A percentile compares a stretch with the other conserved stretches of the same genome.
These are phyloP conservation scores for Phytophthora idaei DNA, from an alignment of 352 stramenopile genomes.

Conservation along the genomic window DNA sequence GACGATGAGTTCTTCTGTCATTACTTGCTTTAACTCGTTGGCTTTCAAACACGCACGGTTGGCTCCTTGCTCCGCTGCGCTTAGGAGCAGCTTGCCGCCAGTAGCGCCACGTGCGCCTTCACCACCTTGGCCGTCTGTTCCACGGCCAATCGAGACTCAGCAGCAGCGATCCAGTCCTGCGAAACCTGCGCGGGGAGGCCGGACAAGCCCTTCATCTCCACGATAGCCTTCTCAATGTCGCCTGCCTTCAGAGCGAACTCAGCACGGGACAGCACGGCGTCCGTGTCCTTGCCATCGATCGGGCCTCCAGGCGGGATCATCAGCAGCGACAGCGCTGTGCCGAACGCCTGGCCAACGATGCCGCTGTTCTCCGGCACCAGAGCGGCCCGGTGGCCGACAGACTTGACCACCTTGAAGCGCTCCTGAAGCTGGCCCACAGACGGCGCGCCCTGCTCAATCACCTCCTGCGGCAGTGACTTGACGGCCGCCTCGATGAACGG, in stretches of 20 bases:
- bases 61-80: conserved; percentile 10
- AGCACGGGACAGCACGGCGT: conserved; percentile 79
- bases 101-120: conserved; percentile 80
- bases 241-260: conserved; percentile 85
- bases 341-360: conserved; percentile 77
- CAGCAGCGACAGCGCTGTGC: conserved; percentile 67
- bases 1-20: conserved; percentile 7
- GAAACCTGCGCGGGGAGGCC: conserved; percentile 73
- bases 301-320: conserved; percentile 81
- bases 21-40: conserved; percentile 31
- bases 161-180: conserved; percentile 77
- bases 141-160: conserved; percentile 74
- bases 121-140: conserved; percentile 86
- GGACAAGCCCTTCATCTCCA: conserved; percentile 71
- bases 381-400: conserved; percentile 65
- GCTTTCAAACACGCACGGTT: conserved; percentile 34
- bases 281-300: conserved; percentile 72
- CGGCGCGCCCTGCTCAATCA: conserved; percentile 69
- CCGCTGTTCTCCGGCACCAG: conserved; percentile 75
- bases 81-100: conserved; percentile 85
- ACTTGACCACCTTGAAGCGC: conserved; percentile 83
- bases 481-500: conserved; percentile 73
- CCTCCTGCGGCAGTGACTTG: conserved; percentile 61
- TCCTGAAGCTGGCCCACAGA: conserved; percentile 84
- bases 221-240: conserved; percentile 75